phyloP scores from a whole-genome alignment of 305 asterid species.

The Fraxinus velutina region DNA sequence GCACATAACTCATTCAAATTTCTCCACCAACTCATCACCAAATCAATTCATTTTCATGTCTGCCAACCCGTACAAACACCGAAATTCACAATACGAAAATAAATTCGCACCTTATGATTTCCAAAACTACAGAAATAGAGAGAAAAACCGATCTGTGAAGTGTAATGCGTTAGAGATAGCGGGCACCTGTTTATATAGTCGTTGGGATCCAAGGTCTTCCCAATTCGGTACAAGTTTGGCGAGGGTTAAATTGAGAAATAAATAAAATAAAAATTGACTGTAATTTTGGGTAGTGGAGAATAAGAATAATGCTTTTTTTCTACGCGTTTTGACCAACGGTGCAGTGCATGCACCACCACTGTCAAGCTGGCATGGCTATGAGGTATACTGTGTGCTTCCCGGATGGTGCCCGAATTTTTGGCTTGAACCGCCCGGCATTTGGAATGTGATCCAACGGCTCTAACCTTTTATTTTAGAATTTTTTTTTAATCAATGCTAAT shows the following conservation, averaged over 20 bases:
- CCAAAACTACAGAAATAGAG: slow-evolving; percentile 6
- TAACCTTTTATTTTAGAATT: not conserved
- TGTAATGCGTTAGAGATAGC: slow-evolving; percentile 27
- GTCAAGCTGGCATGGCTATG: slow-evolving; percentile 17
- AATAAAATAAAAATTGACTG: not conserved
- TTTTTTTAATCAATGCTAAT: not conserved
- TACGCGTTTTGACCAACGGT: slow-evolving; percentile 25
- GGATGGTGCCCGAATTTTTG: slow-evolving; percentile 7
- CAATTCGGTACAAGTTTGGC: slow-evolving; percentile 16
- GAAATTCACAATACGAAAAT: not conserved
- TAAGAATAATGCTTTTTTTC: not conserved
- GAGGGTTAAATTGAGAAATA: slow-evolving; percentile 19
- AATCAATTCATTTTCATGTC: not conserved
- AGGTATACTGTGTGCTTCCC: slow-evolving; percentile 23
- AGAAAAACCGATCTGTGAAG: slow-evolving; percentile 26
- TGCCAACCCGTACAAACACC: not conserved
- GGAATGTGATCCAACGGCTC: not conserved
- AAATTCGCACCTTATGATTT: slow-evolving; percentile 22
- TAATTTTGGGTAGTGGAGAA: slow-evolving; percentile 16
- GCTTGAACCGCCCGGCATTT: slow-evolving; percentile 16
- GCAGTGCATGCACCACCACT: slow-evolving; percentile 18
- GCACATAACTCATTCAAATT: slow-evolving; percentile 2
- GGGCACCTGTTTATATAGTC: slow-evolving; percentile 47
- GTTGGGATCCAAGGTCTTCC: slow-evolving; percentile 40
- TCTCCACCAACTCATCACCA: not conserved